phyloP scores from a whole-genome alignment of 1,284 basidiomycete species.

The Kwoniella shivajii region DNA sequence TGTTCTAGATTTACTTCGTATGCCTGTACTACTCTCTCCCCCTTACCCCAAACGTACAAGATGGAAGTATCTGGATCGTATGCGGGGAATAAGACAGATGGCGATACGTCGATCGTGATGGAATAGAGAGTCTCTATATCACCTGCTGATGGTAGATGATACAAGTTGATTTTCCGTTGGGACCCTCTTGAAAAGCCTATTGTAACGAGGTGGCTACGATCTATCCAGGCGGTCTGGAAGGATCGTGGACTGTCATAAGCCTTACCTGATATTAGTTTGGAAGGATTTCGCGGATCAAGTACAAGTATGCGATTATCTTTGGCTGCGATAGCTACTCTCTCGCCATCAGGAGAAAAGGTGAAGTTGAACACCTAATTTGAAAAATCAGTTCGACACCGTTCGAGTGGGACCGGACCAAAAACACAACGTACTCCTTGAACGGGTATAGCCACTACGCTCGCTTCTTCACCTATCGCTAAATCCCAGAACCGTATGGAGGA shows the following conservation, averaged over 20 bases:
- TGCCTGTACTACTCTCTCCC: constrained; percentile 54
- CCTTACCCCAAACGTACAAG: constrained; percentile 56
- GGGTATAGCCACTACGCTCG: constrained; percentile 17
- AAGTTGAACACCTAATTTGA: constrained; percentile 41
- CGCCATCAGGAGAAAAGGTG: constrained; percentile 50
- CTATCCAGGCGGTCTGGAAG: constrained; percentile 55
- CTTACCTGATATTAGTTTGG: constrained; percentile 26
- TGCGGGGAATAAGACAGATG: constrained; percentile 55
- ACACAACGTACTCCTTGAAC: constrained; percentile 31
- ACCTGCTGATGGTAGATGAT: constrained; percentile 26
- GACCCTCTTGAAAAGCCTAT: constrained; percentile 56
- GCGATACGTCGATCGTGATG: constrained; percentile 55
- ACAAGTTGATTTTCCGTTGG: constrained; percentile 55
- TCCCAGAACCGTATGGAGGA: constrained; percentile 51
- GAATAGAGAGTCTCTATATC: constrained; percentile 36
- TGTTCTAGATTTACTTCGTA: constrained; percentile 49
- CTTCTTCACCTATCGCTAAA: constrained; percentile 27
- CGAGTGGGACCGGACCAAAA: not conserved
- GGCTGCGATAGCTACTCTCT: constrained; percentile 52
- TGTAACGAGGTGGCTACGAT: constrained; percentile 47
- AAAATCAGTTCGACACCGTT: not conserved
- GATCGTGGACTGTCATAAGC: constrained; percentile 54
- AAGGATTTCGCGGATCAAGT: constrained; percentile 50
- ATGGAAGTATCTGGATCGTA: constrained; percentile 57
- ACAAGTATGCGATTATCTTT: constrained; percentile 54